Conservation (phyloP, 345 rosid species). For the Turnera subulata region DNA sequence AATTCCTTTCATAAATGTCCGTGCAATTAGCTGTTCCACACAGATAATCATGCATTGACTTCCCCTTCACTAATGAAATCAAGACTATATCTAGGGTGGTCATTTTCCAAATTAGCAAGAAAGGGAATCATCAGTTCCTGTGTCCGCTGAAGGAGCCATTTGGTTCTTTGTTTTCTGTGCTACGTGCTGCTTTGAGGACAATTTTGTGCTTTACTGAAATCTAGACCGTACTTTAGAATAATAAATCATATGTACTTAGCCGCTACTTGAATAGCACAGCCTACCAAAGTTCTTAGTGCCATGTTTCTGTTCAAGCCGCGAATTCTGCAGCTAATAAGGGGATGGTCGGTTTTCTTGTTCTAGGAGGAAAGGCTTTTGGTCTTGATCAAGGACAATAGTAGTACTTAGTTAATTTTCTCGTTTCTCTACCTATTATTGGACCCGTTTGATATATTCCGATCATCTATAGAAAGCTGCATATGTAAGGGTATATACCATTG, state of each 20-base stretch:
- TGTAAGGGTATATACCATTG: neutral
- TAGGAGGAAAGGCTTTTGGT: neutral
- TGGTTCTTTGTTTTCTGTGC: neutral
- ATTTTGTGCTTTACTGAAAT: slow-evolving; percentile 39
- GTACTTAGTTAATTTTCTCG: neutral
- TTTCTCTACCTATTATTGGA: neutral
- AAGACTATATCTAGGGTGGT: neutral
- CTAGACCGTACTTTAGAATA: slow-evolving; percentile 29
- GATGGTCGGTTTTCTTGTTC: slow-evolving; percentile 44
- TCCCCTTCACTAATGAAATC: neutral
- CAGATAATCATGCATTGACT: neutral
- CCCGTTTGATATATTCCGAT: neutral
- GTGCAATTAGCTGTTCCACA: neutral
- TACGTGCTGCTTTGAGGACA: slow-evolving; percentile 5
- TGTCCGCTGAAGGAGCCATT: neutral
- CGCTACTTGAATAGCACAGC: slow-evolving; percentile 25
- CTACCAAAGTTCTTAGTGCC: neutral
- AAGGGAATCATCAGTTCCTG: neutral
- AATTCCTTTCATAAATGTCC: neutral
- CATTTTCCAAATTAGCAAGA: neutral
- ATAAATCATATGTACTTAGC: slow-evolving; percentile 24
- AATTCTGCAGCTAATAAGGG: slow-evolving; percentile 42
- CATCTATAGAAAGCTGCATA: too few relatives aligned
- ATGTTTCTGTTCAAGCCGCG: slow-evolving; percentile 19
- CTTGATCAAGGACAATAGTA: too few relatives aligned